Conservation (phyloP, 345 rosid genomes). For the Leavenworthia alabamica region DNA sequence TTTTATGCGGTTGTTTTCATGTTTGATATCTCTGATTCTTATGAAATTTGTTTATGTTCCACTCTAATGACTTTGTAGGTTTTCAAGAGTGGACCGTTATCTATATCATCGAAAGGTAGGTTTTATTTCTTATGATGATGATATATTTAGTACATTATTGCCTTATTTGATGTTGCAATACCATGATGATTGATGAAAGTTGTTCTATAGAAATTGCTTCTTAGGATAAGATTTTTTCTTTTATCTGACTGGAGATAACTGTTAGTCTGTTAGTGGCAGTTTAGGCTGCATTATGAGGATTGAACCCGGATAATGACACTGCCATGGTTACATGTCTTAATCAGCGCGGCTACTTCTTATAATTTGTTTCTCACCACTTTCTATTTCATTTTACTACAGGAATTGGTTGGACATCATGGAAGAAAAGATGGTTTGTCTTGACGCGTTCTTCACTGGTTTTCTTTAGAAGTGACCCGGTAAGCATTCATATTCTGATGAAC, state of each 20-base stretch:
- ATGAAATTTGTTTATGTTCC: background rate
- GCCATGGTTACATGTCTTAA: background rate
- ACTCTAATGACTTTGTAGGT: slow-evolving; percentile 41
- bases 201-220: background rate
- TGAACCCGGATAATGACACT: background rate
- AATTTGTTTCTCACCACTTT: background rate
- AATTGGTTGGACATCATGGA: slow-evolving; percentile 86
- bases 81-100: slow-evolving; percentile 80
- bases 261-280: background rate
- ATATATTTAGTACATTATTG: background rate
- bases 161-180: background rate
- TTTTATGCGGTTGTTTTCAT: slow-evolving; percentile 1
- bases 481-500: no score
- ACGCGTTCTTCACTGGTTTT: slow-evolving; percentile 70
- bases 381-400: slow-evolving; percentile 32
- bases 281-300: background rate
- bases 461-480: slow-evolving; percentile 75
- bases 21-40: background rate
- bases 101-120: slow-evolving; percentile 76
- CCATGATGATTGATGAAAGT: background rate
- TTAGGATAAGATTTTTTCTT: background rate
- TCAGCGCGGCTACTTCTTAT: slow-evolving; percentile 1
- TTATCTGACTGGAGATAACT: slow-evolving; percentile 1
- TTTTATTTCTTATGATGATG: background rate
- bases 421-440: slow-evolving; percentile 74